A percentile compares a stretch with the other conserved stretches of the same genome.
Evolutionary conservation across 2,329 filamentous ascomycete genomes (phyloP).

Genomic region (Furcasterigmium furcatum): DNA sequence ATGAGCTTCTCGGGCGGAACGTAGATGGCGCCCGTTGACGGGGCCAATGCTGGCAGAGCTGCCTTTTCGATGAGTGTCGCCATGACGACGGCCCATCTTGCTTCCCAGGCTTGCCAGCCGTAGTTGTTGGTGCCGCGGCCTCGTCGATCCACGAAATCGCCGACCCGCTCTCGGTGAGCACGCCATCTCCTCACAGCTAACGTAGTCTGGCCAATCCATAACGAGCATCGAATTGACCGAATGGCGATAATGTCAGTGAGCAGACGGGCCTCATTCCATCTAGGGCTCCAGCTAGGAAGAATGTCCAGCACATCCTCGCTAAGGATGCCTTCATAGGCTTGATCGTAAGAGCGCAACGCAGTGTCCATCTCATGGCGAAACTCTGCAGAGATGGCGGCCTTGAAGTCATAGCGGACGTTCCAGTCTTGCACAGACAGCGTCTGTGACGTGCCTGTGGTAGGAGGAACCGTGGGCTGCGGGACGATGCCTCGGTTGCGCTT

Average conservation of each 20-base stretch:
- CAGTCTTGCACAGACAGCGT: constrained; percentile 82
- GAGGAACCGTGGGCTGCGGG: constrained; percentile 78
- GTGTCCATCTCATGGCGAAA: constrained; percentile 91
- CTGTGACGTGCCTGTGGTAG: constrained; percentile 80
- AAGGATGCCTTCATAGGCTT: constrained; percentile 80
- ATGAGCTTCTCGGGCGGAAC: constrained; percentile 57
- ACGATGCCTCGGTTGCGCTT: constrained; percentile 79
- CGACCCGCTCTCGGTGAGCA: constrained; percentile 69
- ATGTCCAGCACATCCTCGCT: constrained; percentile 82
- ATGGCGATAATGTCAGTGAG: constrained; percentile 79
- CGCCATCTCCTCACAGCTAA: constrained; percentile 79
- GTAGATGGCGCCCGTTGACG: constrained; percentile 41
- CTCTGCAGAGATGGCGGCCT: constrained; percentile 85
- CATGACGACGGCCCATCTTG: constrained; percentile 65
- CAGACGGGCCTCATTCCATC: constrained; percentile 91
- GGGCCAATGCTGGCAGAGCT: constrained; percentile 46
- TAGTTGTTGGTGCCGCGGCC: constrained; percentile 87
- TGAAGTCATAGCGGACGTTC: constrained; percentile 94
- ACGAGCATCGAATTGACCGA: constrained; percentile 74
- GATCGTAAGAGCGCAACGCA: constrained; percentile 80
- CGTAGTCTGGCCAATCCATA: constrained; percentile 78
- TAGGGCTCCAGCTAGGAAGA: constrained; percentile 83
- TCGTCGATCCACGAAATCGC: constrained; percentile 74
- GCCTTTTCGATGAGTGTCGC: constrained; percentile 55
- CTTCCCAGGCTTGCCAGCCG: constrained; percentile 92